Conservation (phyloP, 78 protist species). For the Dictyostelium citrinum region DNA sequence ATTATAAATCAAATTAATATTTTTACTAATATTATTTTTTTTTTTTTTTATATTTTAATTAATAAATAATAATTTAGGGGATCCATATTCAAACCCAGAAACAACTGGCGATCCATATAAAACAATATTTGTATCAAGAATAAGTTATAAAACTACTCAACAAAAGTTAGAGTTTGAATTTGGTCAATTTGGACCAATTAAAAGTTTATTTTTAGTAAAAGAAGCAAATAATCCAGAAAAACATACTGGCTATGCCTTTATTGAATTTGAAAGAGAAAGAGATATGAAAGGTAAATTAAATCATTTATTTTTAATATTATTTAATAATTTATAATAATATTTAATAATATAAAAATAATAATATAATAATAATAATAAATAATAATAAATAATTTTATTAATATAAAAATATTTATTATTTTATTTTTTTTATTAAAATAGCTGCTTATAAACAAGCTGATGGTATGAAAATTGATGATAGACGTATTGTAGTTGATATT, state of each 20-base stretch:
- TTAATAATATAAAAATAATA: no score
- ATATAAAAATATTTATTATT: no score
- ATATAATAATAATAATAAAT: no score
- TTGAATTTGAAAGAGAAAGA: constrained; percentile 91
- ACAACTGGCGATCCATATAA: constrained; percentile 84
- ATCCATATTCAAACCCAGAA: constrained; percentile 68
- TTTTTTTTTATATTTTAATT: background rate
- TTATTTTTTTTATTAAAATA: background rate
- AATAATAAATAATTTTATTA: no score
- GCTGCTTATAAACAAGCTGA: constrained; percentile 87
- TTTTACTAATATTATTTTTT: background rate
- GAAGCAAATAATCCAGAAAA: constrained; percentile 67
- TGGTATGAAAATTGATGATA: constrained; percentile 85
- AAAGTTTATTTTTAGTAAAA: constrained; percentile 67
- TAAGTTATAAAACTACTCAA: constrained; percentile 84
- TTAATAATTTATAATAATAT: no score
- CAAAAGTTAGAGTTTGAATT: constrained; percentile 81
- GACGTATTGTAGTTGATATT: constrained; percentile 90
- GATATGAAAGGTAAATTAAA: constrained; percentile 85
- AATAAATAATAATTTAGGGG: constrained; percentile 32
- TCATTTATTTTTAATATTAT: no score
- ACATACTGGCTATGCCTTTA: constrained; percentile 93
- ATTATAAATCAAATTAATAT: no score
- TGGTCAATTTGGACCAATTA: constrained; percentile 84
- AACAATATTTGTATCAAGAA: constrained; percentile 76